These are phyloP conservation scores for Mycosphaerelloides madeirae DNA, from an alignment of 2,329 filamentous ascomycete genomes.

Conservation along the genomic window DNA sequence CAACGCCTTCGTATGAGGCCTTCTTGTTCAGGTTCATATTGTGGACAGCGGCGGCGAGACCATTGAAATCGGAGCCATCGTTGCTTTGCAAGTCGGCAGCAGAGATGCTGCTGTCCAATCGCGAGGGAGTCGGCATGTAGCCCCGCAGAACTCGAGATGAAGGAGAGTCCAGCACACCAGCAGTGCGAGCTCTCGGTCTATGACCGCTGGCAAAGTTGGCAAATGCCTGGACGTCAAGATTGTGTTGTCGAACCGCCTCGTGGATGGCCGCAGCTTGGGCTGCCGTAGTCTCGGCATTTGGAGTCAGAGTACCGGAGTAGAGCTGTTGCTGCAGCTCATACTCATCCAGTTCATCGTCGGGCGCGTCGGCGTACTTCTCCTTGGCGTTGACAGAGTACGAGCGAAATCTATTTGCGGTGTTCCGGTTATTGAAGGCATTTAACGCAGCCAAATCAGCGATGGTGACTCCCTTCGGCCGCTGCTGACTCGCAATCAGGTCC, in stretches of 20 bases:
- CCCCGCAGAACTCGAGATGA: constrained; percentile 59
- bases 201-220: constrained; percentile 76
- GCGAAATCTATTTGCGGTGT: constrained; percentile 74
- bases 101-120: constrained; percentile 70
- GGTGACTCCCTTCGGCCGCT: constrained; percentile 50
- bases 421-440: constrained; percentile 69
- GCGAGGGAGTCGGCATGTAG: constrained; percentile 71
- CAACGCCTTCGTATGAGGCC: constrained; percentile 62
- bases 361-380: constrained; percentile 90
- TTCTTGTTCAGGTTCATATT: constrained; percentile 69
- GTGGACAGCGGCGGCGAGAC: constrained; percentile 76
- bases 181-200: constrained; percentile 83
- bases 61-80: constrained; percentile 74
- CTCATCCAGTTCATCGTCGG: constrained; percentile 50
- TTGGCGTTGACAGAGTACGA: constrained; percentile 99
- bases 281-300: constrained; percentile 54
- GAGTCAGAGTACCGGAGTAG: constrained; percentile 57
- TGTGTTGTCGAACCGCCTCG: constrained; percentile 80
- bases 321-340: constrained; percentile 54
- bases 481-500: constrained; percentile 48
- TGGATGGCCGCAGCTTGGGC: constrained; percentile 56
- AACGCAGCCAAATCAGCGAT: constrained; percentile 71
- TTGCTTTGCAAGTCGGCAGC: constrained; percentile 69
- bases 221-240: constrained; percentile 87
- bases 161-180: constrained; percentile 80